These are phyloP conservation scores for Rhododendron ovatum DNA, from an alignment of 148 eudicot species.

Conservation along the genomic window DNA sequence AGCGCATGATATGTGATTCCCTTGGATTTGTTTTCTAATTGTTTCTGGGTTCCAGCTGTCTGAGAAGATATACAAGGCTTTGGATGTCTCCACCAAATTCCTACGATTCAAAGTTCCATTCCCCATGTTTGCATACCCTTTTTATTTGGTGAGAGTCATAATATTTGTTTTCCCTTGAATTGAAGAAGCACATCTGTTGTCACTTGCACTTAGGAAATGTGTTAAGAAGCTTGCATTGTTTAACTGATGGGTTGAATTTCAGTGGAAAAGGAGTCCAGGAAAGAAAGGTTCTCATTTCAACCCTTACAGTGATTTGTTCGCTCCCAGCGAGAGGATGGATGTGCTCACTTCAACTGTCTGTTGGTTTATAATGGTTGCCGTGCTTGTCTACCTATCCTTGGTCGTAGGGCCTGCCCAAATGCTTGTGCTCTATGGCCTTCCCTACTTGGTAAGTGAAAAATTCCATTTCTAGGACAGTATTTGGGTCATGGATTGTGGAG, in stretches of 20 bases:
- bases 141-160: slow-evolving; percentile 32
- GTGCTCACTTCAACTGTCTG: slow-evolving; percentile 40
- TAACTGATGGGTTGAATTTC: slow-evolving; percentile 9
- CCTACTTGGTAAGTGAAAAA: slow-evolving; percentile 35
- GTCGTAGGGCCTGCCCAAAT: slow-evolving; percentile 25
- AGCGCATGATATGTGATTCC: background rate
- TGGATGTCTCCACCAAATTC: slow-evolving; percentile 35
- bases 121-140: slow-evolving; percentile 43
- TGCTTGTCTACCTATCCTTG: slow-evolving; percentile 29
- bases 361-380: slow-evolving; percentile 38
- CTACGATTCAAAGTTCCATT: slow-evolving; percentile 47
- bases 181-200: background rate
- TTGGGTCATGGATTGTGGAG: background rate
- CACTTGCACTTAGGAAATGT: background rate
- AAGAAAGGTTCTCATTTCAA: slow-evolving; percentile 55
- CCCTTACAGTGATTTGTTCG: slow-evolving; percentile 42
- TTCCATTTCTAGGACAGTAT: background rate
- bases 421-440: slow-evolving; percentile 41
- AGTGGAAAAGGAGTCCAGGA: slow-evolving; percentile 49
- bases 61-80: slow-evolving; percentile 36
- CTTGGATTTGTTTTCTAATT: background rate
- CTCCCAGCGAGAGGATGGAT: slow-evolving; percentile 36
- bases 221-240: slow-evolving; percentile 3
- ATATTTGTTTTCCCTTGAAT: background rate
- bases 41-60: slow-evolving; percentile 26